Evolutionary conservation across 495 filamentous ascomycete species (phyloP).

Genomic region (Tuber brumale): DNA sequence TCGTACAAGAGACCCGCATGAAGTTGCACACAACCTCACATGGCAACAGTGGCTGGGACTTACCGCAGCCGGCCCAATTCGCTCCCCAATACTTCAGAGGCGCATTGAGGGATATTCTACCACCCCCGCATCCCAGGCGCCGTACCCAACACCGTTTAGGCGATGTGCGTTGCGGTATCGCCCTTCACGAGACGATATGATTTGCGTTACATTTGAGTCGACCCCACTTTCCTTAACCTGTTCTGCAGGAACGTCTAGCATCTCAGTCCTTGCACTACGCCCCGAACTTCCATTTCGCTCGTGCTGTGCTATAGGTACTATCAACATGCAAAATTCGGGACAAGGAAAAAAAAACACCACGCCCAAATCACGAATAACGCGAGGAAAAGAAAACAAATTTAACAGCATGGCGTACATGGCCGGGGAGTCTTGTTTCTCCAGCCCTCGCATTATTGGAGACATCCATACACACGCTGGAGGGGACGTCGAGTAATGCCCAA

Average conservation of each 20-base stretch:
- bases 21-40: background rate
- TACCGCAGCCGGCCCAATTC: conserved; percentile 19
- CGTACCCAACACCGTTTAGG: conserved; percentile 6
- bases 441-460: background rate
- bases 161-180: background rate
- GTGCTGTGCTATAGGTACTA: background rate
- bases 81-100: conserved; percentile 12
- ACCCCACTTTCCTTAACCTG: background rate
- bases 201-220: conserved; percentile 3
- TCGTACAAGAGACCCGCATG: background rate
- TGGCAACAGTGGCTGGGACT: background rate
- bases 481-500: background rate
- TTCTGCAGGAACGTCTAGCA: background rate
- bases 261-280: background rate
- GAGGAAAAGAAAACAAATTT: conserved; percentile 10
- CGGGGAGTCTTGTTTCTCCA: background rate
- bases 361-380: conserved; percentile 24
- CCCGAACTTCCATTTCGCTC: background rate
- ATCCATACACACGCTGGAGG: background rate
- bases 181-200: background rate
- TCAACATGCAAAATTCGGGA: background rate
- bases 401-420: background rate
- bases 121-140: conserved; percentile 15
- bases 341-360: background rate
- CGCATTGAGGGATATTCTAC: conserved; percentile 18